Evolutionary conservation across 768 basidiomycete species (phyloP), one percentile per base, ranked within the genome.

Genomic region (Suillus discolor): DNA sequence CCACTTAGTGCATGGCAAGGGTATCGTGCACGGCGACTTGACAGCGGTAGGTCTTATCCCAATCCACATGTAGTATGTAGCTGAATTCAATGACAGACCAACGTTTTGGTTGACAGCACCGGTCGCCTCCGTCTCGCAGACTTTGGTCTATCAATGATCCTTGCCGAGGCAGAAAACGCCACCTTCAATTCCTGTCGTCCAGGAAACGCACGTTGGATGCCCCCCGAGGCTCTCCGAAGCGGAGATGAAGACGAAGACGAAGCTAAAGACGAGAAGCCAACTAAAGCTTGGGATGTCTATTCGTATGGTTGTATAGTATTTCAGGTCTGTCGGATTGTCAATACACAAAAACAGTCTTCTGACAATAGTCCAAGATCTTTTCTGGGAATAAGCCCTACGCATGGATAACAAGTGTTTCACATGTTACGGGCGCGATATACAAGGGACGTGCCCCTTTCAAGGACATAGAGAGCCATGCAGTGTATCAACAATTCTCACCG

Each of bases 1-100:
- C 12, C 6, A n/a, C 13, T 31, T 41, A 67, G 66, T 61, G 16
- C 66, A 67, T n/a, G 65, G 64, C 9, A 31, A 38, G 42, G 68
- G 73, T n/a, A 75, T 84, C 31, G 73, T 83, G 16, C 84, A 82
- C 57, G 82, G 83, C 0, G 82, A 85, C 60, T 72, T 84, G 38
- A 82, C 81, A 65, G 82, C 79, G n/a, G 82, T 82, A 60, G 57
- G 72, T 70, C 45, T 38, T 5, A 15, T 31, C 6, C 3, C 23
- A 8, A 18, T 57, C 47, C 2, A 44, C 36, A 28, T 54, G 41
- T 18, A 41, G 4, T 59, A 9, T 13, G 15, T 51, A 12, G 44
- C 39, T 66, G 25, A 68, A 61, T 18, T 65, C 36, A 23, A 57
- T 23, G 12, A 53, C 53, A 80, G 80, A 73, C 70, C 0, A 80